Evolutionary conservation across 2,329 filamentous ascomycete species (phyloP).

Genomic region (Harringtonia lauricola): DNA sequence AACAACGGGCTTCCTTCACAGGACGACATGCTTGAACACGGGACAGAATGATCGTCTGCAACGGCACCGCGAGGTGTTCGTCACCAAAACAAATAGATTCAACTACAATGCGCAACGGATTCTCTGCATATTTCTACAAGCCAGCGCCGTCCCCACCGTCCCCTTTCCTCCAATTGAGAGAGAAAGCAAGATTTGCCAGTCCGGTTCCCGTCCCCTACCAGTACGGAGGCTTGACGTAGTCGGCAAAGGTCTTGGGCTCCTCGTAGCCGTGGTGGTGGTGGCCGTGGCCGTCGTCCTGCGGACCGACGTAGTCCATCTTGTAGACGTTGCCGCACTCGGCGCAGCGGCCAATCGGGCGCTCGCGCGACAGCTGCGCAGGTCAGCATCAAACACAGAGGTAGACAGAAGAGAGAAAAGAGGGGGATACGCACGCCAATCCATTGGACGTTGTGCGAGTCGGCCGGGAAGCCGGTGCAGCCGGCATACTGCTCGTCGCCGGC

Average conservation of each 20-base stretch:
- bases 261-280: slow-evolving; percentile 48
- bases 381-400: not conserved
- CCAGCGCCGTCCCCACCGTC: not conserved
- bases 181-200: too few relatives aligned
- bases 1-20: not conserved
- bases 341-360: slow-evolving; percentile 90
- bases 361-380: slow-evolving; percentile 58
- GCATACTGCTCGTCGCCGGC: slow-evolving; percentile 93
- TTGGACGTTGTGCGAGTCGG: slow-evolving; percentile 78
- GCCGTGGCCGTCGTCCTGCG: slow-evolving; percentile 59
- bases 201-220: slow-evolving; percentile 44
- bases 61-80: too few relatives aligned
- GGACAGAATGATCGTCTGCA: too few relatives aligned
- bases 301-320: slow-evolving; percentile 95
- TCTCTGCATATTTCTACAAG: slow-evolving; percentile 4
- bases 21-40: not conserved
- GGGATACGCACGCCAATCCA: slow-evolving; percentile 70
- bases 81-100: not conserved
- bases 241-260: slow-evolving; percentile 93
- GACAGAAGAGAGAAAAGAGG: not conserved
- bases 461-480: slow-evolving; percentile 90
- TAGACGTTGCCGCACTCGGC: slow-evolving; percentile 92
- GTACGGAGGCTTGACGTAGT: slow-evolving; percentile 94
- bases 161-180: too few relatives aligned
- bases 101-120: not conserved